Percentiles rank a stretch among this genome's conserved stretches.
These are phyloP conservation scores for Pachyrhizus erosus DNA, from an alignment of 306 rosid species.

Conservation along the genomic window DNA sequence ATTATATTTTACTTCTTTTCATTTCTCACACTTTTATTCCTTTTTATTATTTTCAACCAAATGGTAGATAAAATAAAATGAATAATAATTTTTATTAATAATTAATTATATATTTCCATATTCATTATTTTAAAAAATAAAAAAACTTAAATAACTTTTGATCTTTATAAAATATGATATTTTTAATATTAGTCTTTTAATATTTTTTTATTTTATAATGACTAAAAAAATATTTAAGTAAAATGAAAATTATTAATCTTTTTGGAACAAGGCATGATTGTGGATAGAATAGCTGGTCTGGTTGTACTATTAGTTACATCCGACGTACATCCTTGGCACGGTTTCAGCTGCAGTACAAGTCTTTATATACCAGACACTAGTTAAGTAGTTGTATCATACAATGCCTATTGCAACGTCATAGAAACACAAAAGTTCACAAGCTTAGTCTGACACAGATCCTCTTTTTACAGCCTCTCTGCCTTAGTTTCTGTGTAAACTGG, in stretches of 20 bases:
- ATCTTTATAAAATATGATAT: too few relatives aligned
- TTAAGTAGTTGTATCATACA: neutral
- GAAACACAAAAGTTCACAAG: neutral
- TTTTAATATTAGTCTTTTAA: too few relatives aligned
- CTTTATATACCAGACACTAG: neutral
- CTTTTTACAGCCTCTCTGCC: neutral
- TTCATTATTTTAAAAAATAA: too few relatives aligned
- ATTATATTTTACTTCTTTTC: too few relatives aligned
- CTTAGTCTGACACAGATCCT: neutral
- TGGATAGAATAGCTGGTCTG: neutral
- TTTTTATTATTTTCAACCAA: too few relatives aligned
- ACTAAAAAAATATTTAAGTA: too few relatives aligned
- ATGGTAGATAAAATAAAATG: too few relatives aligned
- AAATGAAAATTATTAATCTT: neutral
- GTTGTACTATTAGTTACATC: slow-evolving; percentile 17
- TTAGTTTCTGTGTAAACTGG: neutral
- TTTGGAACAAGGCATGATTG: neutral
- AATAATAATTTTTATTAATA: too few relatives aligned
- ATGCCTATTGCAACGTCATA: neutral
- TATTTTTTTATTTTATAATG: too few relatives aligned
- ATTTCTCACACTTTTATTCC: too few relatives aligned
- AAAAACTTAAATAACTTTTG: too few relatives aligned
- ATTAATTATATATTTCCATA: too few relatives aligned
- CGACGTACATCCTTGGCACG: slow-evolving; percentile 26
- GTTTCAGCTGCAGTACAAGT: slow-evolving; percentile 35